These are phyloP conservation scores for Prunus yedoensis DNA, from an alignment of 331 rosid species.

Conservation along the genomic window DNA sequence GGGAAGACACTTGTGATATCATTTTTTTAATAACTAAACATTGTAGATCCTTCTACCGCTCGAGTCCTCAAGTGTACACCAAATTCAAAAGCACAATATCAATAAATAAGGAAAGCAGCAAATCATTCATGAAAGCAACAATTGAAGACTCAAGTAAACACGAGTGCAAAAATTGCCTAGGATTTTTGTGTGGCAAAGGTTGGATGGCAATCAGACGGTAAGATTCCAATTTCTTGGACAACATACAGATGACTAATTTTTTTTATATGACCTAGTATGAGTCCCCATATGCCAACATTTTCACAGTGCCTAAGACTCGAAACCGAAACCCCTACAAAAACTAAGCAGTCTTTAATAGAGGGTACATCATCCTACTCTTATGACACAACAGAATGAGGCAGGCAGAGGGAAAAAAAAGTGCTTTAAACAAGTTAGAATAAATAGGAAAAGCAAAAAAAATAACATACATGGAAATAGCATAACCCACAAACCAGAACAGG, in stretches of 20 bases:
- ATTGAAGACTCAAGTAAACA: not conserved
- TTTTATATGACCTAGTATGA: not conserved
- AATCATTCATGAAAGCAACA: not conserved
- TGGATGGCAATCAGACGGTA: not conserved
- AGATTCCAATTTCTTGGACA: not conserved
- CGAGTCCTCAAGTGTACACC: not conserved
- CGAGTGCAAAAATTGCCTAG: not conserved
- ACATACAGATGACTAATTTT: not conserved
- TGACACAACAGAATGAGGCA: not conserved
- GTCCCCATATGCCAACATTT: not conserved
- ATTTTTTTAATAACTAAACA: not conserved
- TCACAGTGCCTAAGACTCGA: not conserved
- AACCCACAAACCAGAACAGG: not conserved
- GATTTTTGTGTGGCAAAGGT: not conserved
- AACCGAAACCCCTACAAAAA: not conserved
- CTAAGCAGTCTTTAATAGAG: not conserved
- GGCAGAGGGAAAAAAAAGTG: not conserved
- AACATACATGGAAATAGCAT: not conserved
- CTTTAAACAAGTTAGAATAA: not conserved
- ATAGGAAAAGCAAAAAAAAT: not conserved
- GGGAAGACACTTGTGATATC: not conserved
- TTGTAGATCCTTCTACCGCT: not conserved
- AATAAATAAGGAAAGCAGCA: not conserved
- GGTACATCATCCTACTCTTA: not conserved
- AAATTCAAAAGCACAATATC: not conserved